Base-by-base conservation (phyloP, 75 land plant species). In the Sequoiadendron giganteum region DNA sequence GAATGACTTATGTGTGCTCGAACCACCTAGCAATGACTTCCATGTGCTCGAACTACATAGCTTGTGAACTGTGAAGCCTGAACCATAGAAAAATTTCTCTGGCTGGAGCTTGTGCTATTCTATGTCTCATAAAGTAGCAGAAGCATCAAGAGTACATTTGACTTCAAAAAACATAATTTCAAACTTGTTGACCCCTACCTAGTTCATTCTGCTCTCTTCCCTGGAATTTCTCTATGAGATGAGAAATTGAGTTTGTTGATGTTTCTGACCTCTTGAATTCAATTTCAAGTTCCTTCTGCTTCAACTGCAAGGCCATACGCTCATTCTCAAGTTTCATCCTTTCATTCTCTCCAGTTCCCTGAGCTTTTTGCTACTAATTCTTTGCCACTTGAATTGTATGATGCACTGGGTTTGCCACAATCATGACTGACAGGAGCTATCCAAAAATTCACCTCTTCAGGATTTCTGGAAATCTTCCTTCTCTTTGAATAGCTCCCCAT, bases 331-430 rank as follows among this genome's bases (percentile, higher is more conserved):
- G 90, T 87, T 86, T 91, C 89, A 84, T 82, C 80, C 91, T 87
- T 85, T 95, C 92, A 81, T 94, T 95, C 87, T 93, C 80, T 95
- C 94, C 90, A 95, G 87, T 10, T 94, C 95, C 87, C 94, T 90
- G 48, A 92, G 89, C 85, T 93, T 95, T 92, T 95, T 95, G 80
- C 88, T 48, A 56, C 92, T 86, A 39, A 91, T 90, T 84, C 88
- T 92, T 84, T 90, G 76, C 97, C 97, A 95, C 86, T 94, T 93
- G 49, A 94, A 87, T 9, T 47, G 45, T 16, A 56, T 21, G 54
- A 25, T 1, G 38, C 88, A 84, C 34, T 86, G 21, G 61, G 42
- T 48, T 85, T 86, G n/a, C 40, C 48, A 83, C 75, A 91, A 76
- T 85, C 79, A 48, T 81, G 32, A 25, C 86, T 87, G 19, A 39